Evolutionary conservation across 192 early-diverging fungal genomes (phyloP).

Genomic region (Mortierella claussenii): DNA sequence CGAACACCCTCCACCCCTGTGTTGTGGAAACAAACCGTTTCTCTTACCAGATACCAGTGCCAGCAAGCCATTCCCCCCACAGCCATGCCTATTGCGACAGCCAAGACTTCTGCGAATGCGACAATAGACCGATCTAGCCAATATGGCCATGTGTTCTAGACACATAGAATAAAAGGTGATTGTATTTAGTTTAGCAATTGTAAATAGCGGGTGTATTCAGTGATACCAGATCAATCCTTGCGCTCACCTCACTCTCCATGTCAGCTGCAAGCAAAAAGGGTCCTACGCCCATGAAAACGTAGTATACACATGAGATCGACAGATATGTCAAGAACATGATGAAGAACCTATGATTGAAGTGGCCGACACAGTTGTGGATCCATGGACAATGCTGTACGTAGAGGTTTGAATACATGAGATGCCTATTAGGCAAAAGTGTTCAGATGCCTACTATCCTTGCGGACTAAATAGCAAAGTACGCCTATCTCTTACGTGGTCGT

Average conservation of each 20-base stretch:
- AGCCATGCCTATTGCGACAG: constrained; percentile 64
- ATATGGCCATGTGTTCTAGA: constrained; percentile 61
- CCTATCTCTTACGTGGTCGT: constrained; percentile 71
- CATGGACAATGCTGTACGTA: constrained; percentile 76
- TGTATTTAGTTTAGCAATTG: background rate
- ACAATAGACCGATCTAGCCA: constrained; percentile 61
- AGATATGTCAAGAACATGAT: constrained; percentile 75
- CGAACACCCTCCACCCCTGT: no score
- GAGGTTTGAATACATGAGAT: no score
- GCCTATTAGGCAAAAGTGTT: no score
- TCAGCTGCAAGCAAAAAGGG: constrained; percentile 62
- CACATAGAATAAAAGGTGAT: background rate
- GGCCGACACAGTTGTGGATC: constrained; percentile 86
- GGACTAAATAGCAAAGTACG: no score
- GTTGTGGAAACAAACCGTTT: no score
- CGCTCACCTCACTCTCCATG: constrained; percentile 41
- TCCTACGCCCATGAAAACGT: constrained; percentile 54
- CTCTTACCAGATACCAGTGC: constrained; percentile 71
- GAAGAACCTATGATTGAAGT: constrained; percentile 80
- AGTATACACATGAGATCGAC: constrained; percentile 59
- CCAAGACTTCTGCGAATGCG: constrained; percentile 61
- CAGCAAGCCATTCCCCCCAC: constrained; percentile 64
- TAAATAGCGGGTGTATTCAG: no score
- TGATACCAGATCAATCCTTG: no score
- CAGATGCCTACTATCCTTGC: no score